Evolutionary conservation across 495 filamentous ascomycete genomes (phyloP).

Genomic region (Xylaria scruposa): DNA sequence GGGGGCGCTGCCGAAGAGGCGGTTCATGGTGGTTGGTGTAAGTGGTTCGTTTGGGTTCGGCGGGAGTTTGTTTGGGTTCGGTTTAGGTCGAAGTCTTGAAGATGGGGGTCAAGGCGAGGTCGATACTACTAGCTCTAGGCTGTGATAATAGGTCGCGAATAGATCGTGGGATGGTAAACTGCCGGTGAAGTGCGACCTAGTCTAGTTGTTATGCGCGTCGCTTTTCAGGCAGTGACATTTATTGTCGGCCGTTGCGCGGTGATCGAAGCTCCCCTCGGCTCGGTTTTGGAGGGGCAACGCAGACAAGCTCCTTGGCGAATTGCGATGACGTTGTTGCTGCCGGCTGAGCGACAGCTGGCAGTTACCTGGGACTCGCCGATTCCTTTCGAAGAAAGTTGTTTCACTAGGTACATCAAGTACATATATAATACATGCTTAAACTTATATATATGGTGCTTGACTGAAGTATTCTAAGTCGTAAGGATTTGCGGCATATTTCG

Average conservation of each 20-base stretch:
- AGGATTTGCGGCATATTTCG: neutral
- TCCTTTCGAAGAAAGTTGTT: too few species aligned
- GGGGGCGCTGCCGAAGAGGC: constrained; percentile 88
- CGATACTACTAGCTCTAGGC: neutral
- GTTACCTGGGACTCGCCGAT: too few species aligned
- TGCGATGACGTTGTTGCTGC: constrained; percentile 4
- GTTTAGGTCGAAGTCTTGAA: too few species aligned
- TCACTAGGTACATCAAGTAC: too few species aligned
- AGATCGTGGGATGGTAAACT: neutral
- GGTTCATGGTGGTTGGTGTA: constrained; percentile 73
- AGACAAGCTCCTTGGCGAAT: constrained; percentile 11
- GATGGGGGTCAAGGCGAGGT: neutral
- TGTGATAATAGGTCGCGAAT: neutral
- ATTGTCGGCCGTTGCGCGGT: constrained; percentile 8
- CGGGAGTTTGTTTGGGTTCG: too few species aligned
- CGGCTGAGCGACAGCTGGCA: neutral
- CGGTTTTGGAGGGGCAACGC: constrained; percentile 23
- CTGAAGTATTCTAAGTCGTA: too few species aligned
- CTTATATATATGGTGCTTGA: too few species aligned
- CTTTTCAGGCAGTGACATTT: constrained; percentile 13
- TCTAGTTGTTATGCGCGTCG: neutral
- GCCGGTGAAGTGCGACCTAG: neutral
- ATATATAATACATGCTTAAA: too few species aligned
- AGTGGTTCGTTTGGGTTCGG: neutral
- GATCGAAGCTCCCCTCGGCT: constrained; percentile 11